Percentiles rank a stretch among this genome's conserved stretches.
Conservation (phyloP, 148 eudicot genomes). For the Rhododendron vialii region DNA sequence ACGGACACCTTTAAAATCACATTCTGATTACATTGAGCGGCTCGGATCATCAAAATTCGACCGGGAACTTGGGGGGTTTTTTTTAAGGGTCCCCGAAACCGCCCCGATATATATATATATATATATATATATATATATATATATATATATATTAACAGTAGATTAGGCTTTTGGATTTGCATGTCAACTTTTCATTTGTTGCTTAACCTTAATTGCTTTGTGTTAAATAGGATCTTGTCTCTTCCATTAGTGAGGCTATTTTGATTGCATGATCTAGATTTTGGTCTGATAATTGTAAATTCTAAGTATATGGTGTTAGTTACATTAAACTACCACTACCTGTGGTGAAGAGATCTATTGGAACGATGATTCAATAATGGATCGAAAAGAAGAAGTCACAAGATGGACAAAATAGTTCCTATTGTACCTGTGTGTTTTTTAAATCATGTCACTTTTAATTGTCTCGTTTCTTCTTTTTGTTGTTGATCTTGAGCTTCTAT, state of each 20-base stretch:
- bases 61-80: too few relatives aligned
- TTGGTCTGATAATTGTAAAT: background rate
- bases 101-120: too few relatives aligned
- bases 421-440: background rate
- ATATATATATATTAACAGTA: too few relatives aligned
- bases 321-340: too few relatives aligned
- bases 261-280: background rate
- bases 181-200: background rate
- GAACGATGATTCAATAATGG: background rate
- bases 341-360: background rate
- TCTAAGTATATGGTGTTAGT: background rate
- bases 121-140: too few relatives aligned
- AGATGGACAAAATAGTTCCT: background rate
- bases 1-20: too few relatives aligned
- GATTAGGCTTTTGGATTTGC: background rate
- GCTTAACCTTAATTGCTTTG: background rate
- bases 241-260: background rate
- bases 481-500: conserved; percentile 11
- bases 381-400: background rate
- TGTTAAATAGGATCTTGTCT: background rate
- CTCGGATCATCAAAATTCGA: too few relatives aligned
- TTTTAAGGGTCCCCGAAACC: too few relatives aligned
- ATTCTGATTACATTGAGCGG: too few relatives aligned
- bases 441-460: background rate
- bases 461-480: background rate